phyloP scores from a whole-genome alignment of 768 basidiomycete species.

The Auricularia heimuer region DNA sequence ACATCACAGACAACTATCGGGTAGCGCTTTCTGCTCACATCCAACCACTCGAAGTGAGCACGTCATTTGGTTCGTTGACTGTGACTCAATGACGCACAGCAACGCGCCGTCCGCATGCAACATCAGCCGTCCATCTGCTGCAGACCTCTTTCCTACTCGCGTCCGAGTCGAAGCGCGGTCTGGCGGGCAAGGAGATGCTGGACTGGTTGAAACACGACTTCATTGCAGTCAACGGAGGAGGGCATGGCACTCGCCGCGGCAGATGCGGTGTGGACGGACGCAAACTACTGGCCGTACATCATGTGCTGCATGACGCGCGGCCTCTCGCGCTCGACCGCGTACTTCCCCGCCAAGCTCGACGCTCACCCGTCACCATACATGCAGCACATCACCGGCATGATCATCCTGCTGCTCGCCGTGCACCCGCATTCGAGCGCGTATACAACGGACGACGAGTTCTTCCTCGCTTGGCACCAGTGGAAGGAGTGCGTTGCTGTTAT shows the following conservation, averaged over 20 bases:
- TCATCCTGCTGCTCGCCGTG: conserved; percentile 55
- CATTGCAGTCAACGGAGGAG: conserved; percentile 79
- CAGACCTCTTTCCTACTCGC: conserved; percentile 75
- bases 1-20: conserved; percentile 8
- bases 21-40: conserved; percentile 5
- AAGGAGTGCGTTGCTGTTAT: conserved; percentile 62
- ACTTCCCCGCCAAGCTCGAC: conserved; percentile 67
- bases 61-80: neutral
- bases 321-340: conserved; percentile 68
- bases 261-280: conserved; percentile 70
- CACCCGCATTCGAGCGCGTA: conserved; percentile 68
- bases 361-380: conserved; percentile 63
- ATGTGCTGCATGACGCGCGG: conserved; percentile 74
- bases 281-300: conserved; percentile 69
- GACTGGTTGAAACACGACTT: conserved; percentile 96
- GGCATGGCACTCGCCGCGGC: conserved; percentile 65
- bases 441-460: conserved; percentile 74
- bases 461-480: conserved; percentile 65
- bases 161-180: conserved; percentile 68
- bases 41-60: conserved; percentile 7
- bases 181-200: conserved; percentile 87
- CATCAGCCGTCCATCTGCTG: conserved; percentile 68
- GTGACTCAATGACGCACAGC: conserved; percentile 19
- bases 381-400: conserved; percentile 49
- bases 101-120: conserved; percentile 10